Evolutionary conservation across 352 stramenopile species (phyloP), one percentile per base, ranked within the genome.

Genomic region (Poterioochromonas sp.): DNA sequence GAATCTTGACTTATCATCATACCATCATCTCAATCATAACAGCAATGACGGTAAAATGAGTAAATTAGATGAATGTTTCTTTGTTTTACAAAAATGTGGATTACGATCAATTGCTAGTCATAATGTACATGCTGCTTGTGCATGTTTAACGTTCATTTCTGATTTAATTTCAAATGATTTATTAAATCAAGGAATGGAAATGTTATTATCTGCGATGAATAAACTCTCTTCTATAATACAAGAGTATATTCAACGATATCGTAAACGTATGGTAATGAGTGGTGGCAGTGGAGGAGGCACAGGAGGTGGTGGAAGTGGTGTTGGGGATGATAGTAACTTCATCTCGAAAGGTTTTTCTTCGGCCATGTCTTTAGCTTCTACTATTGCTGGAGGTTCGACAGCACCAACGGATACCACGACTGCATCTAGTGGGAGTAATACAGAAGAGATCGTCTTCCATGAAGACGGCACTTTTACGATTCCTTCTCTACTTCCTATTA

Each of bases 21-120:
- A n/a, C n/a, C n/a, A n/a, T n/a, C n/a, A n/a, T n/a, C n/a, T n/a
- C n/a, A n/a, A n/a, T n/a, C n/a, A n/a, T n/a, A n/a, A n/a, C n/a
- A n/a, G n/a, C n/a, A n/a, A n/a, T n/a, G 68, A 58, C 39, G 63
- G 63, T 8, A 29, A 44, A 11, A 8, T 43, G 40, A n/a, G n/a
- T n/a, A 20, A 62, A 53, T 34, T 77, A 20, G 73, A 79, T 47
- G 53, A 49, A 34, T 58, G 32, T 41, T 79, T 71, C 41, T 79
- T 79, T 43, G 60, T 79, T 1, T 47, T 71, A 32, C 73, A 79
- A 32, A 69, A 71, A 32, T 73, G 73, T 39, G 26, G 5, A 15
- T 39, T 58, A 20, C 49, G 73, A 15, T 47, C 51, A 3, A 58
- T 79, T 41, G 73, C 73, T 22, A 79, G 49, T 3, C 70, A 60